Conservation (phyloP, 2,329 filamentous ascomycete genomes). For the Colletotrichum truncatum region DNA sequence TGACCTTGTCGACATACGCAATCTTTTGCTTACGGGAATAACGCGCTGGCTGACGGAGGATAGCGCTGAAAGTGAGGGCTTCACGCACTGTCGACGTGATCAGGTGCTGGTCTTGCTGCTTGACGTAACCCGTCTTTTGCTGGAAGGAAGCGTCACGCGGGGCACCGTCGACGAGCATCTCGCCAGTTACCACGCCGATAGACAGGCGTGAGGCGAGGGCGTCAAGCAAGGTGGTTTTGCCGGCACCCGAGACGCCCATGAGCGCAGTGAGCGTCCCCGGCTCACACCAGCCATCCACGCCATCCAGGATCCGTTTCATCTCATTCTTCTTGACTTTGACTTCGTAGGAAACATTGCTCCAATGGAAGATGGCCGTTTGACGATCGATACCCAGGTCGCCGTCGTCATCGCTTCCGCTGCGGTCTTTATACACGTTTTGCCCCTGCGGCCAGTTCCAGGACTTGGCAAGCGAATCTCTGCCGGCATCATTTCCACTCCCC, state of each 20-base stretch:
- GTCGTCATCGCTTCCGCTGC: neutral
- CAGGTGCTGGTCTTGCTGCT: slow-evolving; percentile 77
- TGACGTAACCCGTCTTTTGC: slow-evolving; percentile 76
- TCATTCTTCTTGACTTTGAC: slow-evolving; percentile 73
- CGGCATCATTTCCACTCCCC: neutral
- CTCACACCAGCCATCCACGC: slow-evolving; percentile 80
- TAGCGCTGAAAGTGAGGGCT: slow-evolving; percentile 72
- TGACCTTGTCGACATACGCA: slow-evolving; percentile 39
- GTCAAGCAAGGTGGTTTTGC: slow-evolving; percentile 80
- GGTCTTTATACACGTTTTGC: neutral
- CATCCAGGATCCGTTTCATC: slow-evolving; percentile 71
- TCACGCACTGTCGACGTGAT: slow-evolving; percentile 74
- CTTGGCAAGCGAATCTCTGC: neutral
- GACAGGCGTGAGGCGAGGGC: slow-evolving; percentile 77
- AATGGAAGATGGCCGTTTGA: slow-evolving; percentile 75
- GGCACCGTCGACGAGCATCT: slow-evolving; percentile 75
- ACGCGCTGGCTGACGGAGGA: slow-evolving; percentile 71
- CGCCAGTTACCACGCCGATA: slow-evolving; percentile 76
- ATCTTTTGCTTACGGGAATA: slow-evolving; percentile 47
- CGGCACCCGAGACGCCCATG: slow-evolving; percentile 79
- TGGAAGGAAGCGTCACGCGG: slow-evolving; percentile 74
- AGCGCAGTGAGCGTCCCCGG: slow-evolving; percentile 77
- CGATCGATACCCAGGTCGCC: slow-evolving; percentile 37
- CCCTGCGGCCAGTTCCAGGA: neutral
- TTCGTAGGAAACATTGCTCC: slow-evolving; percentile 78